Evolutionary conservation across 495 filamentous ascomycete genomes (phyloP), one percentile per base, ranked within the genome.

Genomic region (Daldinia grandis): DNA sequence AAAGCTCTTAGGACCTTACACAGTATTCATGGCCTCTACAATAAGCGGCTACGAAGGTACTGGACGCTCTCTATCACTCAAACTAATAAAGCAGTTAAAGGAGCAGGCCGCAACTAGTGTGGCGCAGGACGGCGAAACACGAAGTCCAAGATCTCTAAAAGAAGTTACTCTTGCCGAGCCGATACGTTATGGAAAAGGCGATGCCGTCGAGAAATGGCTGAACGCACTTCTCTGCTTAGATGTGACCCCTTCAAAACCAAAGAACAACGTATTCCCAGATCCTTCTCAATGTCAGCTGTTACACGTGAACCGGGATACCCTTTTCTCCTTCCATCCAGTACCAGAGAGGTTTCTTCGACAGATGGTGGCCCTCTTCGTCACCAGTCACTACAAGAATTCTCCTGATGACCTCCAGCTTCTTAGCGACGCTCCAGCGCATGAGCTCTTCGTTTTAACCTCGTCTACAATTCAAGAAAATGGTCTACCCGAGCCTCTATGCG

Each of bases 41-140:
- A 97, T 99, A 81, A 98, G 97, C 74, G 96, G 96, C 58, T 99
- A 99, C 76, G 96, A 99, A 81, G 96, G 96, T 68, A 99, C 96
- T 3, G 96, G 96, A 31, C 87, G 96, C 40, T 98, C 95, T 1
- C 85, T 99, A 1, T 98, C 96, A 3, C 80, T 99, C 44, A 99
- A 99, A 80, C 85, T 99, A 65, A 98, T 99, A 67, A 94, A 98
- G 73, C 96, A 99, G 79, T 88, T 99, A 33, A 90, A 96, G 54
- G 95, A 99, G 72, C 93, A 98, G 75, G 95, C 95, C 19, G 79
- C 88, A 31, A 74, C 88, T 8, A 93, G 90, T 77, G 84, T 87
- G 53, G 58, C 61, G 12, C 78, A 85, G 2, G 88, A 90, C 42
- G 86, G 87, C 58, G 81, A 81, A 28, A 79, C 87, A n/a, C 72